A percentile compares a stretch with the other conserved stretches of the same genome.
These are phyloP conservation scores for Porodaedalea pini DNA, from an alignment of 1,284 basidiomycete genomes.

Conservation along the genomic window DNA sequence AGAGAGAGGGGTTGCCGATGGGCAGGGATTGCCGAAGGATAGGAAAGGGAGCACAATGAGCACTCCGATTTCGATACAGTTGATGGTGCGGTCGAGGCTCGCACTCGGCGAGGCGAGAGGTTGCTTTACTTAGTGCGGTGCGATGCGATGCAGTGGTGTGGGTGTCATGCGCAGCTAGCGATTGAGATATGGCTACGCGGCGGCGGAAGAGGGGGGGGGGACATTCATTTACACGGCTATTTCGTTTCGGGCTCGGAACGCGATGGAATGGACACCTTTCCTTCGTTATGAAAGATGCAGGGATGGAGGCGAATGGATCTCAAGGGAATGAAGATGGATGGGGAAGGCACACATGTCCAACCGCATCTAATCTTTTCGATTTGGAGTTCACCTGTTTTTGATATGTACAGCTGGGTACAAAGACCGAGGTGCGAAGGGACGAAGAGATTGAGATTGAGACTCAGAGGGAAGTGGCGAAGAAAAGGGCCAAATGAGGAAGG, in stretches of 20 bases:
- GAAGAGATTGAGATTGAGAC: constrained; percentile 3
- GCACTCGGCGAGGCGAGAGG: not conserved
- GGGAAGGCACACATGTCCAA: not conserved
- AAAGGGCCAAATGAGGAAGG: constrained; percentile 2
- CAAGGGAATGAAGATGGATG: constrained; percentile 4
- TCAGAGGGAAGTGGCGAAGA: constrained; percentile 4
- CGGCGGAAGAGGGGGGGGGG: not conserved
- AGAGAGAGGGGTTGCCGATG: not conserved
- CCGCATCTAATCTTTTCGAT: not conserved
- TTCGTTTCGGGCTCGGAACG: not conserved
- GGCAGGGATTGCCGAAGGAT: too few species aligned
- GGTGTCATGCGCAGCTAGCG: not conserved
- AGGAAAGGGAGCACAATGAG: not conserved
- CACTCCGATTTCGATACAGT: not conserved
- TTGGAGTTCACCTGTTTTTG: constrained; percentile 3
- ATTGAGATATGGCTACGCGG: not conserved
- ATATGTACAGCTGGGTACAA: not conserved
- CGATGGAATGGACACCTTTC: not conserved
- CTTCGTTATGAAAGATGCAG: not conserved
- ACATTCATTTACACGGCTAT: not conserved
- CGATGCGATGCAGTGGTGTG: not conserved
- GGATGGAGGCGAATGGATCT: not conserved
- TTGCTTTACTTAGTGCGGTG: not conserved
- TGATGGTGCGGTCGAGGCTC: not conserved
- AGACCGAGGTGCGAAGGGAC: constrained; percentile 2